These are phyloP conservation scores for Suaeda aralocaspica DNA, from an alignment of 148 eudicot species.

Conservation along the genomic window DNA sequence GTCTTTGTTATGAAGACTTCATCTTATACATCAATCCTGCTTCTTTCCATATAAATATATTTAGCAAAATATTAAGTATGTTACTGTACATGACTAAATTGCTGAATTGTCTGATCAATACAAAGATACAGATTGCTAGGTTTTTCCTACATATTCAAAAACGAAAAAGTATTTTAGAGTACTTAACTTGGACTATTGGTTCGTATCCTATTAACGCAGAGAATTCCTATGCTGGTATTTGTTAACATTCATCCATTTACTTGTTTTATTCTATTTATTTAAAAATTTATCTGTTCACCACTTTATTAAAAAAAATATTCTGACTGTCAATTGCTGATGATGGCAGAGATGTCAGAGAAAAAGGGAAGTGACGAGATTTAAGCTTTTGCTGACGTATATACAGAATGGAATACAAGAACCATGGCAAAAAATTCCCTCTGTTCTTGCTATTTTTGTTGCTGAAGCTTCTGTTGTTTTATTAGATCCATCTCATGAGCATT, in stretches of 20 bases:
- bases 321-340: constrained; percentile 15
- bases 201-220: too few species aligned
- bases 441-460: constrained; percentile 71
- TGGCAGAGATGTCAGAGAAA: constrained; percentile 66
- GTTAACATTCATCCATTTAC: not conserved
- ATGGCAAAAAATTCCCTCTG: constrained; percentile 77
- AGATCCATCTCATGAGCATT: constrained; percentile 70
- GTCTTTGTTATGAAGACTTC: not conserved
- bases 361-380: constrained; percentile 59
- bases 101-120: not conserved
- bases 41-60: not conserved
- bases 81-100: not conserved
- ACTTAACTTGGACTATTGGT: too few species aligned
- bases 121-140: too few species aligned
- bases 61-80: not conserved
- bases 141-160: too few species aligned
- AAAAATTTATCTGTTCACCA: too few species aligned
- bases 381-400: constrained; percentile 56
- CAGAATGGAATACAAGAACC: constrained; percentile 76
- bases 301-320: too few species aligned
- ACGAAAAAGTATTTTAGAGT: too few species aligned
- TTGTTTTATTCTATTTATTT: not conserved
- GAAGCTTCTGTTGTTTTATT: constrained; percentile 80
- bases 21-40: not conserved
- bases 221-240: not conserved